Base-by-base conservation (phyloP, 1,284 basidiomycete species). In the Melanopsichium pennsylvanicum region DNA sequence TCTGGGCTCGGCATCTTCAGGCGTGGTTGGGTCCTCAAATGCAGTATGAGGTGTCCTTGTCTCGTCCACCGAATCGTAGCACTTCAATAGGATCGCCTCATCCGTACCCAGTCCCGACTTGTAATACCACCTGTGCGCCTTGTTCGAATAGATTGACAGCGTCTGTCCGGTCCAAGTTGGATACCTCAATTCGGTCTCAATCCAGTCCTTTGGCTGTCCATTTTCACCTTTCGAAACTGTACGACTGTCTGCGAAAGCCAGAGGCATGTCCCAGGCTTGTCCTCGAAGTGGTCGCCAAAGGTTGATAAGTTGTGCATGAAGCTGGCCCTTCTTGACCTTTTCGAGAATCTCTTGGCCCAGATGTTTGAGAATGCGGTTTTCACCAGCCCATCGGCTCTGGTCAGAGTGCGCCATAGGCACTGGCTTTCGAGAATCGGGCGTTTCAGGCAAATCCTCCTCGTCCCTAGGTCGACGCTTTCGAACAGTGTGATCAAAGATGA, bases 271-370 rank as follows among this genome's bases (percentile, higher is more conserved):
- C 31, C 82, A 77, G 9, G 87, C 85, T 3, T 85, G 75, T 57
- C 85, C 81, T 7, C 79, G 66, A 56, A 89, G 87, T 1, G 88
- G 88, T 8, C 88, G 82, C 88, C 88, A 90, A 54, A 89, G 84
- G 81, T 89, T 90, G 81, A 90, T 86, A 47, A 89, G 86, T 75
- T 89, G 88, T 81, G 86, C 86, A 19, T 86, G 85, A 22, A 74
- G 38, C 26, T 74, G 51, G 16, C 69, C 74, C 4, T 35, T 29
- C 32, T 68, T 59, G 42, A 76, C 74, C 16, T 41, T 39, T 11
- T 68, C 64, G 12, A 72, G 58, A 29, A 48, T 49, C 18, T 76
- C 69, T 21, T 74, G 18, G 26, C 74, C 74, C 2, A 76, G 58
- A 23, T 76, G 74, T 44, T 69, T 74, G 10, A 29, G 22, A 23